phyloP scores from a whole-genome alignment of 2,329 filamentous ascomycete genomes.

The Aspergillus novofumigatus region DNA sequence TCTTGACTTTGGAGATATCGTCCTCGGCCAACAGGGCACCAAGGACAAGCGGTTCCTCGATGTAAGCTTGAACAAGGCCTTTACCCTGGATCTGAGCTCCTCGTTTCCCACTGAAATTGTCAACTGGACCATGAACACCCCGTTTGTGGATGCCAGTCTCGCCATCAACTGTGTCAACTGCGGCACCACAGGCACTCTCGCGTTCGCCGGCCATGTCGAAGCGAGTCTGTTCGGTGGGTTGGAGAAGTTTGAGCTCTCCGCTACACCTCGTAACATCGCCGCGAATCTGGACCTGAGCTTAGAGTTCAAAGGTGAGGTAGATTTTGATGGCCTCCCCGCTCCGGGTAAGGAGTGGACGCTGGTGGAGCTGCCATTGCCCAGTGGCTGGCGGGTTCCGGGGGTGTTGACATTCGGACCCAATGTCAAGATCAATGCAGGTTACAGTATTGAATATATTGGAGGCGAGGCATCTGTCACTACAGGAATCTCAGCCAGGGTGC shows the following conservation, averaged over 20 bases:
- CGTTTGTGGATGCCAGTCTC: slow-evolving; percentile 1
- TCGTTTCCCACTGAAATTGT: slow-evolving; percentile 3
- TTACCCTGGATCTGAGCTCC: too few relatives aligned
- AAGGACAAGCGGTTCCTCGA: too few relatives aligned
- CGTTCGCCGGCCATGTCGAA: slow-evolving; percentile 6
- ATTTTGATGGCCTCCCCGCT: neutral
- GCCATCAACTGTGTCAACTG: slow-evolving; percentile 4
- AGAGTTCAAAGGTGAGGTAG: slow-evolving; percentile 1
- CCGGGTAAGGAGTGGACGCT: neutral
- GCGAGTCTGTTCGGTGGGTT: neutral
- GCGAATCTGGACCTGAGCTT: slow-evolving; percentile 4
- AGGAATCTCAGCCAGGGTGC: slow-evolving; percentile 6
- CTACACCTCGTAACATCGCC: neutral
- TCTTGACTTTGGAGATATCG: slow-evolving; percentile 6
- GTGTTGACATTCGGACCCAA: too few relatives aligned
- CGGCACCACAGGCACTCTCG: slow-evolving; percentile 1
- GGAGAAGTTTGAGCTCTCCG: too few relatives aligned
- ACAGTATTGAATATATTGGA: neutral
- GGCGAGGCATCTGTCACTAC: slow-evolving; percentile 1
- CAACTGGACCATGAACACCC: neutral
- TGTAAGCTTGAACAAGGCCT: too few relatives aligned
- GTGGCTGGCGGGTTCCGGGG: neutral
- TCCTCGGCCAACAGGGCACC: neutral
- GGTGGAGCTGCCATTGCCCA: slow-evolving; percentile 3
- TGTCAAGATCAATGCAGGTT: too few relatives aligned